Evolutionary conservation across 176 grass and related monocot species (phyloP).

Genomic region (Phyllostachys edulis): DNA sequence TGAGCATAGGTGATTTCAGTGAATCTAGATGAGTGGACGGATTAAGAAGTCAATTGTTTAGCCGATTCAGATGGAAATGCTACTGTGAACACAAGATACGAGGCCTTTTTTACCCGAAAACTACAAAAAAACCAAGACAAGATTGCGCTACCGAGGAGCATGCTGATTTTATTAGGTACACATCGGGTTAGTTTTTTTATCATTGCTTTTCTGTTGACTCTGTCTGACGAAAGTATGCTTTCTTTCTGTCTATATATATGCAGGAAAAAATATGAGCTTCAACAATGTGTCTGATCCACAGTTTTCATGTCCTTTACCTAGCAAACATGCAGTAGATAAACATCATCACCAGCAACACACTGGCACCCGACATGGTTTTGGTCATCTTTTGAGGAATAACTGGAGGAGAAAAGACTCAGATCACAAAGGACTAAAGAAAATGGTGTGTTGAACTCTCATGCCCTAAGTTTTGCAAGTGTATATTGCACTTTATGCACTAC

Average conservation of each 20-base stretch:
- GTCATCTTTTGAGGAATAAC: slow-evolving; percentile 78
- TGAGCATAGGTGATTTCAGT: slow-evolving; percentile 64
- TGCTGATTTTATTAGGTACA: slow-evolving; percentile 73
- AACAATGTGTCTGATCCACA: no score
- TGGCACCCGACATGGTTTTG: slow-evolving; percentile 43
- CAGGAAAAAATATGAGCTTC: no score
- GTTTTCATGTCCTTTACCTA: slow-evolving; percentile 42
- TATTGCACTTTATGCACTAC: neutral
- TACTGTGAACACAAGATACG: slow-evolving; percentile 73
- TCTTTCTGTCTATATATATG: no score
- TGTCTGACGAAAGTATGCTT: slow-evolving; percentile 6
- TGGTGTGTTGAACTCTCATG: slow-evolving; percentile 15
- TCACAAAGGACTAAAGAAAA: slow-evolving; percentile 73
- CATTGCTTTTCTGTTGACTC: neutral
- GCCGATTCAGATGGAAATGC: slow-evolving; percentile 67
- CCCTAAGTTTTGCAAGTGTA: neutral
- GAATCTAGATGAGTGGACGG: slow-evolving; percentile 95
- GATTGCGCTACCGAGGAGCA: slow-evolving; percentile 76
- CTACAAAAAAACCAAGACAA: slow-evolving; percentile 63
- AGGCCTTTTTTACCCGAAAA: slow-evolving; percentile 78
- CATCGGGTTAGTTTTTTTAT: neutral
- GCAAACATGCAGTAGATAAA: slow-evolving; percentile 53
- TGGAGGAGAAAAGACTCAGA: slow-evolving; percentile 83
- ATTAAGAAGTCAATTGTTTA: slow-evolving; percentile 81
- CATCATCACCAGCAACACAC: slow-evolving; percentile 48